These are phyloP conservation scores for Lentinula guzmanii DNA, from an alignment of 768 basidiomycete genomes.

Conservation along the genomic window DNA sequence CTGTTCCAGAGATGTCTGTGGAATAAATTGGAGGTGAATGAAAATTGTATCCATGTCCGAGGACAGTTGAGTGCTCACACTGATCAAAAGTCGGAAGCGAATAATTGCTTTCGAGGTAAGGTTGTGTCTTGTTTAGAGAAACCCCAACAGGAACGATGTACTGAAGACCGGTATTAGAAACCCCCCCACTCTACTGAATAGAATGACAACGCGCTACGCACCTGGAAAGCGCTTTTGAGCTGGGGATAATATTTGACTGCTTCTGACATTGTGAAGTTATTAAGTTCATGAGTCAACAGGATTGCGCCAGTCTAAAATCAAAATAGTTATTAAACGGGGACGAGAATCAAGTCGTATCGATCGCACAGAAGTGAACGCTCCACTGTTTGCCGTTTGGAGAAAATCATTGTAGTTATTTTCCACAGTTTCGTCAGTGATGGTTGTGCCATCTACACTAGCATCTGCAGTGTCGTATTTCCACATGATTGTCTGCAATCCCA, in stretches of 20 bases:
- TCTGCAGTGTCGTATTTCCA: constrained; percentile 57
- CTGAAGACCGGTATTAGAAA: constrained; percentile 16
- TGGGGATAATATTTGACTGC: constrained; percentile 44
- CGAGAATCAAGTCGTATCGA: constrained; percentile 6
- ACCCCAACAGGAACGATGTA: constrained; percentile 49
- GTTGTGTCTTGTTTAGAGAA: constrained; percentile 42
- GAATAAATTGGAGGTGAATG: background rate
- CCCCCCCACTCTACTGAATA: background rate
- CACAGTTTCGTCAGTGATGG: constrained; percentile 35
- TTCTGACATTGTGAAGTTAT: constrained; percentile 56
- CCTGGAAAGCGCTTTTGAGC: constrained; percentile 39
- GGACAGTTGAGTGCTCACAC: constrained; percentile 27
- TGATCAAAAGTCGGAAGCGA: constrained; percentile 37
- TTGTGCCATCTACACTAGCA: constrained; percentile 32
- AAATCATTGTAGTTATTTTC: constrained; percentile 51
- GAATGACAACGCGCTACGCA: background rate
- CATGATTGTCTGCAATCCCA: constrained; percentile 65
- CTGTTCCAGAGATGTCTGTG: background rate
- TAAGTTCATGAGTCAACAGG: constrained; percentile 53
- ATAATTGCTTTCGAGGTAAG: constrained; percentile 44
- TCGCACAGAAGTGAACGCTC: constrained; percentile 33
- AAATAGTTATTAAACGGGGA: constrained; percentile 17
- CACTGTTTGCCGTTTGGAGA: constrained; percentile 38
- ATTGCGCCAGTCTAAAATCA: constrained; percentile 40
- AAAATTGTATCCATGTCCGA: background rate